Conservation (phyloP, 306 rosid species). For the Quercus aquifolioides region DNA sequence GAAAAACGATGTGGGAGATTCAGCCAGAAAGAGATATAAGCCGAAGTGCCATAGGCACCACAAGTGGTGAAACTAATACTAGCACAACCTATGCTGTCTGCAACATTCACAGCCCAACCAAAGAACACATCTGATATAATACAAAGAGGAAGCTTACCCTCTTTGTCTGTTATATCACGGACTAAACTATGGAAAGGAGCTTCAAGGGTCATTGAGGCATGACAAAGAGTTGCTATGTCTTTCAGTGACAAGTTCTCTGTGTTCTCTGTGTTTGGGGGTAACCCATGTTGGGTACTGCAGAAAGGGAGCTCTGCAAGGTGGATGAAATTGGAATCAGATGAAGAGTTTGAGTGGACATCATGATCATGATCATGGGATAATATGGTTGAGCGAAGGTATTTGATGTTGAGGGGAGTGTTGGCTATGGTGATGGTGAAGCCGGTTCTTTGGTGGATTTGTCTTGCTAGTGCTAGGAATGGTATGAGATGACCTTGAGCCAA, state of each 20-base stretch:
- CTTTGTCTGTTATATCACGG: constrained; percentile 26
- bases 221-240: constrained; percentile 3
- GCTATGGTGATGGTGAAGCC: constrained; percentile 53
- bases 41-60: constrained; percentile 77
- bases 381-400: constrained; percentile 41
- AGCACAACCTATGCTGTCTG: constrained; percentile 33
- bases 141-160: constrained; percentile 45
- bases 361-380: no score
- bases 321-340: constrained; percentile 16
- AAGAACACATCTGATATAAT: constrained; percentile 50
- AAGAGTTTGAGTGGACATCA: neutral
- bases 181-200: constrained; percentile 38
- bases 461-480: constrained; percentile 63
- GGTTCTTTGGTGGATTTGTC: constrained; percentile 39
- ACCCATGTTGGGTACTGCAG: constrained; percentile 32
- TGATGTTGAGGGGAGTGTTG: constrained; percentile 62
- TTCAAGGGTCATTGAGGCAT: constrained; percentile 46
- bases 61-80: constrained; percentile 53
- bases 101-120: constrained; percentile 56
- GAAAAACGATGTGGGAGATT: constrained; percentile 55
- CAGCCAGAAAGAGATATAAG: constrained; percentile 57
- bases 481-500: constrained; percentile 79
- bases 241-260: constrained; percentile 44
- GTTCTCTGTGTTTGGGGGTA: constrained; percentile 57
- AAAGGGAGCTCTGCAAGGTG: constrained; percentile 46